Conservation (phyloP, 1,284 basidiomycete genomes). For the Rhodotorula sp. region DNA sequence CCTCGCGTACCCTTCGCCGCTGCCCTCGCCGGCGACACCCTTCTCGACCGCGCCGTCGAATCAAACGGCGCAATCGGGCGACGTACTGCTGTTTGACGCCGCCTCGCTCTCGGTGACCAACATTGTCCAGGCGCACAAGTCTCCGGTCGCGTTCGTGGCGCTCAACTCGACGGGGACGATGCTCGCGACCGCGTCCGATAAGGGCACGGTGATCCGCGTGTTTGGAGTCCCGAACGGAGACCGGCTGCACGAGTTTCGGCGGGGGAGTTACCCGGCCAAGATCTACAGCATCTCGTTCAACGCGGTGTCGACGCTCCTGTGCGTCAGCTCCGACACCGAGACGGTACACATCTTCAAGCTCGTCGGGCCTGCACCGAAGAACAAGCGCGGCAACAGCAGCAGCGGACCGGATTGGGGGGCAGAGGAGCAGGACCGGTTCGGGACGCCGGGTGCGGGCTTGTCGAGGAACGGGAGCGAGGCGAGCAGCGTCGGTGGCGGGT, state of each 20-base stretch:
- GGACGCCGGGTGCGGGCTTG: constrained; percentile 1
- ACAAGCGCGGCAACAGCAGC: constrained; percentile 41
- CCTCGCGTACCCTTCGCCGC: constrained; percentile 91
- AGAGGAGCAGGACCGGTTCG: constrained; percentile 32
- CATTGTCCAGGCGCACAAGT: constrained; percentile 95
- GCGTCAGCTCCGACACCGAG: constrained; percentile 86
- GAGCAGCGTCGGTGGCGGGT: constrained; percentile 41
- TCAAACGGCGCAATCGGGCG: constrained; percentile 62
- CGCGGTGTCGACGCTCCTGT: constrained; percentile 73
- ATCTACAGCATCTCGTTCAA: constrained; percentile 96
- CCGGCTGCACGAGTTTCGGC: constrained; percentile 89
- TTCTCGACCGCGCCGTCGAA: constrained; percentile 54
- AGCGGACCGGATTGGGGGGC: constrained; percentile 30
- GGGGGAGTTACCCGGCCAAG: constrained; percentile 79
- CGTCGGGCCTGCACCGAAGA: not conserved
- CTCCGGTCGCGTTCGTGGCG: constrained; percentile 81
- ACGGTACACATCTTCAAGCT: constrained; percentile 98
- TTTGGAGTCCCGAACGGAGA: constrained; percentile 88
- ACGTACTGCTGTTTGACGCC: constrained; percentile 90
- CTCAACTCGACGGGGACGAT: constrained; percentile 85
- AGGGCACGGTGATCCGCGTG: constrained; percentile 95
- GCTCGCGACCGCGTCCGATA: constrained; percentile 90
- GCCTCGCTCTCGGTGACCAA: constrained; percentile 86
- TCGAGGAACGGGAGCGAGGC: constrained; percentile 26
- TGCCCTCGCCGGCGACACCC: constrained; percentile 73